phyloP scores from a whole-genome alignment of 2,329 filamentous ascomycete genomes.

The Raffaelea deltoideospora region DNA sequence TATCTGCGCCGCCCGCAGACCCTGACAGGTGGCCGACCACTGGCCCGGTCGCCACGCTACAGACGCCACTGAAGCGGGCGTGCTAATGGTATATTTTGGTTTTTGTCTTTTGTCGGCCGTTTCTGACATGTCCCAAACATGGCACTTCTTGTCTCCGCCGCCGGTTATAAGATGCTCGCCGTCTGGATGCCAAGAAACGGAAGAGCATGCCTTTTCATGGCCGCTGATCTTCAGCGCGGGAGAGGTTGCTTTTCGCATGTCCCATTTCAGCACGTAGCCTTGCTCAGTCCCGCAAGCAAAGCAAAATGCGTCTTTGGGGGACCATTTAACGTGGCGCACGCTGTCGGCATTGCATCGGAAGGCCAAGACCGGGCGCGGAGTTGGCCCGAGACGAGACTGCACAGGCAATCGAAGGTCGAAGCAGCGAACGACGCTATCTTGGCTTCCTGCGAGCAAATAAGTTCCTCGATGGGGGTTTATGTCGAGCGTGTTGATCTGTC shows the following conservation, averaged over 20 bases:
- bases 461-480: conserved; percentile 44
- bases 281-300: conserved; percentile 51
- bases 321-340: conserved; percentile 51
- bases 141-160: conserved; percentile 44
- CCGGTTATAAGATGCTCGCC: conserved; percentile 50
- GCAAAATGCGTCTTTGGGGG: conserved; percentile 42
- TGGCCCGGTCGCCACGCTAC: conserved; percentile 49
- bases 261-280: conserved; percentile 48
- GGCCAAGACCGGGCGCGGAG: conserved; percentile 30
- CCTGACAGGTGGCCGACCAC: conserved; percentile 44
- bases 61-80: conserved; percentile 42
- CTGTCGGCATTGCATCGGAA: conserved; percentile 42
- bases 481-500: conserved; percentile 48
- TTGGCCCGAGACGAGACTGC: conserved; percentile 32
- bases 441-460: conserved; percentile 45
- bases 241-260: conserved; percentile 36
- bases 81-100: conserved; percentile 44
- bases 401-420: conserved; percentile 40
- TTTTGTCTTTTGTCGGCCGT: conserved; percentile 49
- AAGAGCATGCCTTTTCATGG: conserved; percentile 43
- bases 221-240: conserved; percentile 45
- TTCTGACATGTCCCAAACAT: conserved; percentile 50
- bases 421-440: conserved; percentile 46
- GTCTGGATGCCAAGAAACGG: conserved; percentile 53
- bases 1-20: conserved; percentile 43